Conservation (phyloP, 768 basidiomycete species). For the Podaxis sp. region DNA sequence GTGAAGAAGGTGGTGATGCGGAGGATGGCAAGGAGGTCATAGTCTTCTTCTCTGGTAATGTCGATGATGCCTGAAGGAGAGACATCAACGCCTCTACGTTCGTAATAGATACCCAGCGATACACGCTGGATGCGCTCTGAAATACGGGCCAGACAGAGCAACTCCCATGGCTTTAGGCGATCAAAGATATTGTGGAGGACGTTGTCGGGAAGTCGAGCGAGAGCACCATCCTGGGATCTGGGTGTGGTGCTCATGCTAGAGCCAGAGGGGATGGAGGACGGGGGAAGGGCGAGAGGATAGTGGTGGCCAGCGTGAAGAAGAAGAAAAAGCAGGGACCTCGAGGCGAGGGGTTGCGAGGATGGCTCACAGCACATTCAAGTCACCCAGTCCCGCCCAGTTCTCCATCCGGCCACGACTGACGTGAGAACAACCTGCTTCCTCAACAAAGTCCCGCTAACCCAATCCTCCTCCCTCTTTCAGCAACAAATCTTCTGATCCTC, state of each 20-base stretch:
- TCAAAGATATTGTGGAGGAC: slow-evolving; percentile 11
- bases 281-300: neutral
- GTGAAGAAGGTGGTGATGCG: slow-evolving; percentile 16
- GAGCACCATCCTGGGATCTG: slow-evolving; percentile 11
- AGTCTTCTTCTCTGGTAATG: slow-evolving; percentile 15
- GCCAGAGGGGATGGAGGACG: neutral
- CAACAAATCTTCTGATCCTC: neutral
- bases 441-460: neutral
- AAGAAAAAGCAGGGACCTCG: slow-evolving; percentile 11
- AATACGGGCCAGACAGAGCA: slow-evolving; percentile 14
- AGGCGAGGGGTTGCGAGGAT: slow-evolving; percentile 7
- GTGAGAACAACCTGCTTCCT: slow-evolving; percentile 7
- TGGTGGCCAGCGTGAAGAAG: slow-evolving; percentile 13
- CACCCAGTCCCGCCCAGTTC: slow-evolving; percentile 15
- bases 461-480: neutral
- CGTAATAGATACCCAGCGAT: slow-evolving; percentile 15
- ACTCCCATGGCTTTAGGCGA: slow-evolving; percentile 15
- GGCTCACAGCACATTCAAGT: slow-evolving; percentile 3
- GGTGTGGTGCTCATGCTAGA: slow-evolving; percentile 9
- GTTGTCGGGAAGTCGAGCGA: slow-evolving; percentile 8
- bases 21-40: slow-evolving; percentile 13
- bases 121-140: slow-evolving; percentile 16
- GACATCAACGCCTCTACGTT: slow-evolving; percentile 16
- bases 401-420: slow-evolving; percentile 11
- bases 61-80: slow-evolving; percentile 14